Evolutionary conservation across 2,329 filamentous ascomycete species (phyloP).

Genomic region (Cercospora sp.): DNA sequence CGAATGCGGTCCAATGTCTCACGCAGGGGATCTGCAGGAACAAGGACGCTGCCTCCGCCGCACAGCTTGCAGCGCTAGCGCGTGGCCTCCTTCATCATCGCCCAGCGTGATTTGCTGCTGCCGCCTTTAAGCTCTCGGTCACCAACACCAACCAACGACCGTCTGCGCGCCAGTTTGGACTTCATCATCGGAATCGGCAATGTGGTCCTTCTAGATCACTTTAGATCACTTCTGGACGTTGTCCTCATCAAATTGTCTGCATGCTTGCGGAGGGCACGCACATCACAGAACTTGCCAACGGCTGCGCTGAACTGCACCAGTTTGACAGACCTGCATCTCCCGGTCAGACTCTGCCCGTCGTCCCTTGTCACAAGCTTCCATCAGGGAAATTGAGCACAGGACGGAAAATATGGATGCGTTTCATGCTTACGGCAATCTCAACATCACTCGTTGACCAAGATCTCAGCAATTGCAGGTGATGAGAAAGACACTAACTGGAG

Average conservation of each 20-base stretch:
- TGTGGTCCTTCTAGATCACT: background rate
- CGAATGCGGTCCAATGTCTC: background rate
- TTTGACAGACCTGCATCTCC: background rate
- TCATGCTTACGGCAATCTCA: background rate
- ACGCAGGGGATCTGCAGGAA: conserved; percentile 2
- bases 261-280: background rate
- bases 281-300: background rate
- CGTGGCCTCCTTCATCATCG: background rate
- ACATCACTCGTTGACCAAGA: background rate
- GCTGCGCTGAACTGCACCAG: background rate
- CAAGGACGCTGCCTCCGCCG: background rate
- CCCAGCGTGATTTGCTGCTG: background rate
- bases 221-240: background rate
- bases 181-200: background rate
- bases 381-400: background rate
- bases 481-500: background rate
- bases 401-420: background rate
- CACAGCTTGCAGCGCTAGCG: background rate
- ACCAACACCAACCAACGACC: background rate
- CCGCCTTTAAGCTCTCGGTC: background rate
- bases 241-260: background rate
- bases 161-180: background rate
- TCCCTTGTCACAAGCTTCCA: background rate
- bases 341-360: background rate
- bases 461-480: background rate